Base-by-base conservation (phyloP, 495 filamentous ascomycete species). In the Trichoderma parareesei region DNA sequence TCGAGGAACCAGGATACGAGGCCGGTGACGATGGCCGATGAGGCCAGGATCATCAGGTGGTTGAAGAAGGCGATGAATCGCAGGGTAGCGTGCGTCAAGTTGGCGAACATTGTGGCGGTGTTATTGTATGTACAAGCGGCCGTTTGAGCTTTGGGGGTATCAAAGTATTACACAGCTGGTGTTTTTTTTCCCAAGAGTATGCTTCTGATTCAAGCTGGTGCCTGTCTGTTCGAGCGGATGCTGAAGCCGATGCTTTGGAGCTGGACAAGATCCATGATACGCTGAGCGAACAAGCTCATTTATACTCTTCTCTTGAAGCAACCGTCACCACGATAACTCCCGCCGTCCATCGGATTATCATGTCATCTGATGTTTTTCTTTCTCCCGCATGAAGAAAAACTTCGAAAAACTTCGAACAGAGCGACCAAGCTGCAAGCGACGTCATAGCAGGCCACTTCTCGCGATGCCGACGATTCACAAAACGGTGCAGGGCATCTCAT, bases 401-500 rank as follows among this genome's bases (percentile, higher is more conserved):
- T 1, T 27, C 27, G 27, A 27, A 27, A 27, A 27, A 27, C 27
- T 27, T 27, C 18, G 27, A 55, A 18, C 48, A 55, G n/a, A 33
- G 20, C 48, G 27, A 2, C 10, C n/a, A 16, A 55, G n/a, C 48
- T 16, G 27, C 27, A 46, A 55, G 27, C 53, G 53, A 57, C 53
- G 53, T 57, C 53, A 57, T 57, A 57, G 27, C 53, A 57, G 35
- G 53, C 53, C 53, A 57, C 53, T 14, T 37, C 53, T 57, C 53
- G 10, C 20, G 37, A 37, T 35, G 53, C 33, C 53, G 53, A 35
- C 27, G 33, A 57, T 57, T 13, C 27, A 27, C 27, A 27, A 35
- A 37, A 57, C 4, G 14, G 35, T 8, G 53, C 18, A 3, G 7
- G 11, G 53, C 27, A 27, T 27, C 27, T 27, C 33, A 57, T 57